Base-by-base conservation (phyloP, 768 basidiomycete species). In the Tubosaeta sp. region DNA sequence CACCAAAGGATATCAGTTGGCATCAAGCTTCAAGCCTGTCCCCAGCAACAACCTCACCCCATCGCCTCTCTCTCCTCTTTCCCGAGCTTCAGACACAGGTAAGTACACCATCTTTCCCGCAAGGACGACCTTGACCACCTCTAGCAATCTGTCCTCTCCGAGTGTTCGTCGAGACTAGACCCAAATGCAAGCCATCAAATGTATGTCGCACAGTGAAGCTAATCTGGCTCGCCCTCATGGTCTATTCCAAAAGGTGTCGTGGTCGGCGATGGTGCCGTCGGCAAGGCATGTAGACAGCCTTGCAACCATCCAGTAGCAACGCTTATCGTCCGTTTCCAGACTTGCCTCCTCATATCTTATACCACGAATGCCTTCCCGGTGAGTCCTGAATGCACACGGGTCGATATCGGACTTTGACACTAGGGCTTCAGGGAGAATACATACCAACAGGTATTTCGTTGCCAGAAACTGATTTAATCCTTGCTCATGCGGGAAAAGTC, bases 301-400 rank as follows among this genome's bases (percentile, higher is more conserved):
- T 25, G 37, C 48, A 48, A 39, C 50, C 44, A 11, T 27, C 27
- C 32, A 52, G 32, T 27, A 48, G 43, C 22, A 38, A 29, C 14
- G 3, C 57, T 67, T 42, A 67, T 54, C 56, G 41, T 48, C 44
- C 22, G 2, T 33, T 44, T 33, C 31, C 65, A 98, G 97, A 98
- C 97, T 50, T 99, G 97, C 73, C 84, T 99, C 54, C 82, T 99
- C 65, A 99, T 99, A 69, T 98, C 95, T 48, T 99, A 99, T 77
- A 99, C 97, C 60, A 99, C 97, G 59, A 95, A 95, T 75, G 91
- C 95, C 38, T 95, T 95, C 72, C 92, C 92, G 54, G 90, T 92
- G 74, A 71, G 89, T 76, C 22, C 43, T 14, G 38, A 56, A 37
- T 52, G 52, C 35, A 25, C 22, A 6, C n/a, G 51, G 31, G 62